These are phyloP conservation scores for Scheffersomyces quercinus DNA, from an alignment of 1,139 yeast species.

Conservation along the genomic window DNA sequence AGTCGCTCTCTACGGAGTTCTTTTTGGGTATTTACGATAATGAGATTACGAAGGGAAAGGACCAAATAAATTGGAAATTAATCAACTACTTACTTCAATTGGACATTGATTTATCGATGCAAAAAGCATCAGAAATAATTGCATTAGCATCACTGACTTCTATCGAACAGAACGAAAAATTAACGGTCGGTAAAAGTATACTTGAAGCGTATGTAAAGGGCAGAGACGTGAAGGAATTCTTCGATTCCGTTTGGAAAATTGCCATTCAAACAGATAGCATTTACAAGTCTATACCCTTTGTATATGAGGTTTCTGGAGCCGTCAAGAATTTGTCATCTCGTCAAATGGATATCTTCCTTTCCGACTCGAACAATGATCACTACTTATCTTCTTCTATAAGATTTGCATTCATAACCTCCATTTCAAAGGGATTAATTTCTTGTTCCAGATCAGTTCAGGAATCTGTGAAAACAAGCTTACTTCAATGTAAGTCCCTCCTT, in stretches of 20 bases:
- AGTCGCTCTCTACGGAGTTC: slow-evolving; percentile 50
- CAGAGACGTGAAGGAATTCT: slow-evolving; percentile 57
- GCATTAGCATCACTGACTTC: slow-evolving; percentile 12
- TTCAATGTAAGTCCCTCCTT: slow-evolving; percentile 11
- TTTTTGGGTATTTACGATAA: slow-evolving; percentile 33
- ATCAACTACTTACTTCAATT: slow-evolving; percentile 44
- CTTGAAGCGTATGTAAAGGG: slow-evolving; percentile 53
- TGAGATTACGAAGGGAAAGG: slow-evolving; percentile 19
- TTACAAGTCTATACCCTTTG: slow-evolving; percentile 32
- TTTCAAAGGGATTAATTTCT: slow-evolving; percentile 41
- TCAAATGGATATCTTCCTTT: slow-evolving; percentile 37
- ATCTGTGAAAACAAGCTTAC: slow-evolving; percentile 15
- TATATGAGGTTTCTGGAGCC: slow-evolving; percentile 37
- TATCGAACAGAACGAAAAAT: slow-evolving; percentile 5
- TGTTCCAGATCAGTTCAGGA: slow-evolving; percentile 22
- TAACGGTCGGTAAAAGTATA: slow-evolving; percentile 36
- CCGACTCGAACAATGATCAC: slow-evolving; percentile 13
- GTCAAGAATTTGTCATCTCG: slow-evolving; percentile 46
- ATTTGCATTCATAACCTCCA: slow-evolving; percentile 30
- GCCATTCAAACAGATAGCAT: slow-evolving; percentile 23
- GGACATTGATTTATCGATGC: slow-evolving; percentile 53
- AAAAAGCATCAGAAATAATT: slow-evolving; percentile 30
- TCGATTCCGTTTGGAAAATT: slow-evolving; percentile 45
- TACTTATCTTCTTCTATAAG: slow-evolving; percentile 6
- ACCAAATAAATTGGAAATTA: slow-evolving; percentile 42